Conservation (phyloP, 2,329 filamentous ascomycete species). For the Neonectria neomacrospora region DNA sequence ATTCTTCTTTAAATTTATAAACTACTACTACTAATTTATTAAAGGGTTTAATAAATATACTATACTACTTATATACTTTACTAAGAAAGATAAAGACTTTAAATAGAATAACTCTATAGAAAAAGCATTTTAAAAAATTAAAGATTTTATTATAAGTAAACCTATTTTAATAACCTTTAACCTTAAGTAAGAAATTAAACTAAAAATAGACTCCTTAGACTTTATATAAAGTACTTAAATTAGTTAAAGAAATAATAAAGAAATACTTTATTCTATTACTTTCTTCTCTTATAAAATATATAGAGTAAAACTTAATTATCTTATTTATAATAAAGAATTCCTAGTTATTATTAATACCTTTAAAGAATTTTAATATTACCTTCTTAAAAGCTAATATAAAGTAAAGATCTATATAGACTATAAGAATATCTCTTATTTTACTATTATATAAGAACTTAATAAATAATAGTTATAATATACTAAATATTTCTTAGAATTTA, state of each 20-base stretch:
- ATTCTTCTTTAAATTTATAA: conserved; percentile 8
- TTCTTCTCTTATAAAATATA: conserved; percentile 38
- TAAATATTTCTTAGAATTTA: conserved; percentile 32
- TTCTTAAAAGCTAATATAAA: conserved; percentile 27
- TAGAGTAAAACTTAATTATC: conserved; percentile 38
- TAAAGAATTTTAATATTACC: conserved; percentile 41
- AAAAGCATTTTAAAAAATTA: too few relatives aligned
- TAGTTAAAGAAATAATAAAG: conserved; percentile 25
- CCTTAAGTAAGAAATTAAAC: neutral
- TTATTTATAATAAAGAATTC: conserved; percentile 41
- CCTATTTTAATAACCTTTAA: conserved; percentile 24
- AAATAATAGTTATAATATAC: conserved; percentile 30
- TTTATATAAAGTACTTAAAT: conserved; percentile 6
- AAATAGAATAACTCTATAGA: too few relatives aligned
- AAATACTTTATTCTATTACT: conserved; percentile 24
- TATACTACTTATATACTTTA: too few relatives aligned
- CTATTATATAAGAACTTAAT: conserved; percentile 31
- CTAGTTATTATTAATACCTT: conserved; percentile 38
- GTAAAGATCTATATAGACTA: conserved; percentile 38
- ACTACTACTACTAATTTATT: neutral
- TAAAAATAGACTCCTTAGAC: conserved; percentile 3
- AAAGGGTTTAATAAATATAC: too few relatives aligned
- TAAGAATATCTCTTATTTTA: conserved; percentile 38
- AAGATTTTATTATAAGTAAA: conserved; percentile 3
- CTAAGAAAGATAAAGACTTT: too few relatives aligned